These are phyloP conservation scores for Sparassis latifolia DNA, from an alignment of 1,284 basidiomycete genomes.

Conservation along the genomic window DNA sequence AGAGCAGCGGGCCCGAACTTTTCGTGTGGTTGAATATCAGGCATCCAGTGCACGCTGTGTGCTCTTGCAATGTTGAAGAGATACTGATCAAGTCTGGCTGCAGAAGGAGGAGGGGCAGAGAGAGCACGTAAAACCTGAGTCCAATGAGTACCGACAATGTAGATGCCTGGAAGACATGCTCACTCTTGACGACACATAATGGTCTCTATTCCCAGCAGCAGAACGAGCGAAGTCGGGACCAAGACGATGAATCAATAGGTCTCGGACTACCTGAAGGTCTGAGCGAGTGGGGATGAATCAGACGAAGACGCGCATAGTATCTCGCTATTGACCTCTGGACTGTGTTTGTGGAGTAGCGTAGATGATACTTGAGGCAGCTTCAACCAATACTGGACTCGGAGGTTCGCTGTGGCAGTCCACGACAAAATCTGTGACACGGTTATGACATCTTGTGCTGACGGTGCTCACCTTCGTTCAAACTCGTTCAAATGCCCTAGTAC, in stretches of 20 bases:
- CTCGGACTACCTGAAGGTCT: slow-evolving; percentile 55
- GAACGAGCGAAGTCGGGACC: slow-evolving; percentile 52
- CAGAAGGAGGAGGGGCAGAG: slow-evolving; percentile 46
- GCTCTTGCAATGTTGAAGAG: slow-evolving; percentile 46
- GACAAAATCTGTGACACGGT: no score
- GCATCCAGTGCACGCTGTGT: slow-evolving; percentile 54
- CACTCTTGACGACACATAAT: slow-evolving; percentile 49
- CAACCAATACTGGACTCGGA: slow-evolving; percentile 44
- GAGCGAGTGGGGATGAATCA: slow-evolving; percentile 1
- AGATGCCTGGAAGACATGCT: slow-evolving; percentile 11
- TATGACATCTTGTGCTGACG: neutral
- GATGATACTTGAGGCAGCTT: slow-evolving; percentile 64
- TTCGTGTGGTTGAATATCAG: slow-evolving; percentile 53
- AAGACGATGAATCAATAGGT: slow-evolving; percentile 47
- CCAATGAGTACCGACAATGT: neutral
- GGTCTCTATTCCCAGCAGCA: slow-evolving; percentile 44
- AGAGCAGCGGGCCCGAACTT: slow-evolving; percentile 35
- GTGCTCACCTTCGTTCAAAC: slow-evolving; percentile 42
- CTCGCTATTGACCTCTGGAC: slow-evolving; percentile 42
- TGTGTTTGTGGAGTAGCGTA: slow-evolving; percentile 51
- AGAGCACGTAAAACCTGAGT: slow-evolving; percentile 45
- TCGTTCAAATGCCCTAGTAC: slow-evolving; percentile 53
- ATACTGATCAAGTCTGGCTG: slow-evolving; percentile 47
- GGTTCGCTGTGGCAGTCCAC: slow-evolving; percentile 21
- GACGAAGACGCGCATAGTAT: neutral